Base-by-base conservation (phyloP, 2,329 filamentous ascomycete genomes). In the Huntiella abstrusa region DNA sequence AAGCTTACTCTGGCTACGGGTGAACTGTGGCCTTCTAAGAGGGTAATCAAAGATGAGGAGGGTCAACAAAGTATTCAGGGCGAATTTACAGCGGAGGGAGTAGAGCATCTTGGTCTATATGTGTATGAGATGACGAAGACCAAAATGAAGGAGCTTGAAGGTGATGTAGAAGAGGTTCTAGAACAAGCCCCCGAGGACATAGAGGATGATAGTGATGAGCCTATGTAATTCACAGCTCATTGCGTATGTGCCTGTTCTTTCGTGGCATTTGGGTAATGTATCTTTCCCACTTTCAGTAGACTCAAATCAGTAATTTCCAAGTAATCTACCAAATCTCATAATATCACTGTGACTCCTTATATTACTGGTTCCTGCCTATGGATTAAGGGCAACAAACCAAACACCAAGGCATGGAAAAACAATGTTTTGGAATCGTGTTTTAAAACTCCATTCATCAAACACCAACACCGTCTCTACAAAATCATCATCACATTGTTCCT, bases 41-140 rank as follows among this genome's bases (percentile, higher is more conserved):
- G 83, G 39, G 60, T 58, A 13, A 34, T 50, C 10, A 39, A 44
- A n/a, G 65, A 67, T 6, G 68, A 67, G 13, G 65, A 68, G 5
- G 47, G 15, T 5, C 33, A 12, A 15, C 55, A 55, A 3, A 57
- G 65, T 5, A 64, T 73, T 5, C 63, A 68, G 2, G 70, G 70
- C 10, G 70, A 74, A 55, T 79, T 77, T 1, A 68, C 75, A 15
- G 96, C 98, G 83, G 83, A 88, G 55, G 75, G 82, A 33, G 79
- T 96, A 1, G 88, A 98, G 65, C 91, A 98, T 64, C 62, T 98
- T 33, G 91, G 91, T 0, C 82, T 94, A 62, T 98, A 95, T 60
- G 88, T 98, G 16, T 94, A 76, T 59, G 84, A 98, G 61, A 98
- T 98, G 85, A 93, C 86, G 3, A 74, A 80, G 41, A 73, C 70